Conservation (phyloP, 2,329 filamentous ascomycete genomes). For the Sporothrix brunneoviolacea region DNA sequence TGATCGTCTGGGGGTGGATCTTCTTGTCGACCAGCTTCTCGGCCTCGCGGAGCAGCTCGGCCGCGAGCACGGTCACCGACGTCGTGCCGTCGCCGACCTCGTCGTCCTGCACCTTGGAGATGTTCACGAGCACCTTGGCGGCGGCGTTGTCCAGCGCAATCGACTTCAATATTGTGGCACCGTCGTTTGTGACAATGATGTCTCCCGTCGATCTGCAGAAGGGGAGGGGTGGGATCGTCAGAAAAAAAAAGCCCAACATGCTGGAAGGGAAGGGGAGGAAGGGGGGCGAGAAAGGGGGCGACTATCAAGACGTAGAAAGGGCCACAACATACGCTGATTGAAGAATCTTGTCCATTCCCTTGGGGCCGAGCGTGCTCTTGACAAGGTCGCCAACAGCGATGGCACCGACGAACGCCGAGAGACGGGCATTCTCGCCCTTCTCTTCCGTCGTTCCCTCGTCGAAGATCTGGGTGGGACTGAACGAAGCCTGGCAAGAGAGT, state of each 20-base stretch:
- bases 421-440: constrained; percentile 98
- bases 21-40: constrained; percentile 97
- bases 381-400: constrained; percentile 97
- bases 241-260: neutral
- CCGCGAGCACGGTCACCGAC: constrained; percentile 91
- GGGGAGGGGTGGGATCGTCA: neutral
- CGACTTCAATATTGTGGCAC: constrained; percentile 94
- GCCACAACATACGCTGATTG: constrained; percentile 91
- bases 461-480: constrained; percentile 96
- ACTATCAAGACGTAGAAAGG: too few species aligned
- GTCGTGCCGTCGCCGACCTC: constrained; percentile 98
- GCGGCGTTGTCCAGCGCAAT: constrained; percentile 98
- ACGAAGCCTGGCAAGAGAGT: constrained; percentile 40
- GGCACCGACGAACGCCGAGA: constrained; percentile 95
- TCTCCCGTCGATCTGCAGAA: constrained; percentile 75
- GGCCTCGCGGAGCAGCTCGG: constrained; percentile 89
- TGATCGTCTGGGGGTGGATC: constrained; percentile 98
- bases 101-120: constrained; percentile 98
- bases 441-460: constrained; percentile 94
- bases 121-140: constrained; percentile 97
- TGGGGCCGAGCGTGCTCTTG: constrained; percentile 93
- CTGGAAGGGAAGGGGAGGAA: too few species aligned
- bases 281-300: too few species aligned
- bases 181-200: constrained; percentile 98
- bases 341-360: constrained; percentile 98